A percentile compares a stretch with the other conserved stretches of the same genome.
Evolutionary conservation across 371 early-diverging fungal genomes (phyloP).

Genomic region (Mucor indicus): DNA sequence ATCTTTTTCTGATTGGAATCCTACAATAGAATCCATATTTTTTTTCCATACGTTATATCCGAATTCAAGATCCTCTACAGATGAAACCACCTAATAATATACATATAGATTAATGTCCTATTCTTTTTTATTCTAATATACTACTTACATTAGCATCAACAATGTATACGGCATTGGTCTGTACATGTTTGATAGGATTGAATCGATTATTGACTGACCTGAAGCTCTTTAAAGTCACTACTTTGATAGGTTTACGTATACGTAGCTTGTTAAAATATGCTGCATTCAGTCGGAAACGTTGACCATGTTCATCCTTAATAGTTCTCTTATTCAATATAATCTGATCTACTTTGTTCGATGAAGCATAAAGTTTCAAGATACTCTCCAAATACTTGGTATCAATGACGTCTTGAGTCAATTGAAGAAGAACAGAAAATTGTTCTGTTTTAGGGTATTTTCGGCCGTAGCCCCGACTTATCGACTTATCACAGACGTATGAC

Average conservation of each 20-base stretch:
- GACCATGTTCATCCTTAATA: not conserved
- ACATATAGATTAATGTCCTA: not conserved
- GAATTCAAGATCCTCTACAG: constrained; percentile 15
- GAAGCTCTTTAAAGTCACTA: not conserved
- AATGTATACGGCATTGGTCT: constrained; percentile 19
- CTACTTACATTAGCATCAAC: constrained; percentile 27
- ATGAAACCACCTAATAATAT: constrained; percentile 4
- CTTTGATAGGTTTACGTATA: constrained; percentile 8
- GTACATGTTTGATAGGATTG: constrained; percentile 26
- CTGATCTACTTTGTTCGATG: constrained; percentile 8
- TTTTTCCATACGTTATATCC: constrained; percentile 14
- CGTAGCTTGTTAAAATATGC: constrained; percentile 2
- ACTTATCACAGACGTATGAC: constrained; percentile 7
- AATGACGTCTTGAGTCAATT: not conserved
- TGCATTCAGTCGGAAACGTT: not conserved
- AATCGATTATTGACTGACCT: constrained; percentile 22
- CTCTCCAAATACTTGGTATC: not conserved
- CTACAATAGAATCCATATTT: constrained; percentile 13
- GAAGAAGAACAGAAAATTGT: constrained; percentile 18
- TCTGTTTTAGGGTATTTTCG: constrained; percentile 9
- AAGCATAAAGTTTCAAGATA: constrained; percentile 4
- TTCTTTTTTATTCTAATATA: not conserved
- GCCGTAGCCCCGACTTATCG: constrained; percentile 7
- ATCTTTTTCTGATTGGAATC: constrained; percentile 7
- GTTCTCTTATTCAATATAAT: constrained; percentile 5